phyloP scores from a whole-genome alignment of 2,329 filamentous ascomycete genomes.

The Colletotrichum higginsianum region DNA sequence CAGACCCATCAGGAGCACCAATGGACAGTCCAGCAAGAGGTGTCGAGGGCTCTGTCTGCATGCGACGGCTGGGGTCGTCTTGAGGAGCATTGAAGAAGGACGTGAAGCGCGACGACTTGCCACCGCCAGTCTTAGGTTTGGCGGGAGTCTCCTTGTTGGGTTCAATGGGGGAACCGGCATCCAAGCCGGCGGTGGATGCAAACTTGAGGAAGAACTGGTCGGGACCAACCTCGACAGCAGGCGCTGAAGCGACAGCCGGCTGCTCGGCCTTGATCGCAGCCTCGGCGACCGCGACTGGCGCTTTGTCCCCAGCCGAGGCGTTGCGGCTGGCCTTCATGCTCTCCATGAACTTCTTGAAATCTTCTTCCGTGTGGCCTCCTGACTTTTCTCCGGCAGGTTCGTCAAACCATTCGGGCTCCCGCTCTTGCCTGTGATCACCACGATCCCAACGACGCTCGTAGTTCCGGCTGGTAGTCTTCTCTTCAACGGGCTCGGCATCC shows the following conservation, averaged over 20 bases:
- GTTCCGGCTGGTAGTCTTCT: conserved; percentile 69
- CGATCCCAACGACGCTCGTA: conserved; percentile 70
- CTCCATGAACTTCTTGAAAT: conserved; percentile 96
- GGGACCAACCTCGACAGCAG: conserved; percentile 76
- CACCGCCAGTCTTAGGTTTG: conserved; percentile 66
- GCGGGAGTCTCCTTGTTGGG: conserved; percentile 60
- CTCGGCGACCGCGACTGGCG: conserved; percentile 51
- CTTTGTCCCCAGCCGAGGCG: conserved; percentile 55
- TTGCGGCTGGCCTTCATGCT: conserved; percentile 81
- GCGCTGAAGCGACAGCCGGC: conserved; percentile 70
- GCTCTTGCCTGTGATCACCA: conserved; percentile 74
- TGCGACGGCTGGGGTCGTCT: conserved; percentile 65
- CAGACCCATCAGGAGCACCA: conserved; percentile 46
- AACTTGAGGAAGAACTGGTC: conserved; percentile 84
- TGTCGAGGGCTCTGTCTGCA: conserved; percentile 64
- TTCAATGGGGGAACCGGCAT: conserved; percentile 68
- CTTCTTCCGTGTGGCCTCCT: conserved; percentile 85
- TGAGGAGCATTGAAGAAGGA: conserved; percentile 78
- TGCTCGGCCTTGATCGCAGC: conserved; percentile 63
- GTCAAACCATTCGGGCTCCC: conserved; percentile 94
- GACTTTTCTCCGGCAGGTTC: conserved; percentile 78
- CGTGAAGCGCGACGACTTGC: conserved; percentile 87
- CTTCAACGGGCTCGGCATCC: conserved; percentile 58
- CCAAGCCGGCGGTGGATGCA: conserved; percentile 56
- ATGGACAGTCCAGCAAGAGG: conserved; percentile 54